Evolutionary conservation across 1,139 yeast species (phyloP).

Genomic region (Suhomyces terraborum): DNA sequence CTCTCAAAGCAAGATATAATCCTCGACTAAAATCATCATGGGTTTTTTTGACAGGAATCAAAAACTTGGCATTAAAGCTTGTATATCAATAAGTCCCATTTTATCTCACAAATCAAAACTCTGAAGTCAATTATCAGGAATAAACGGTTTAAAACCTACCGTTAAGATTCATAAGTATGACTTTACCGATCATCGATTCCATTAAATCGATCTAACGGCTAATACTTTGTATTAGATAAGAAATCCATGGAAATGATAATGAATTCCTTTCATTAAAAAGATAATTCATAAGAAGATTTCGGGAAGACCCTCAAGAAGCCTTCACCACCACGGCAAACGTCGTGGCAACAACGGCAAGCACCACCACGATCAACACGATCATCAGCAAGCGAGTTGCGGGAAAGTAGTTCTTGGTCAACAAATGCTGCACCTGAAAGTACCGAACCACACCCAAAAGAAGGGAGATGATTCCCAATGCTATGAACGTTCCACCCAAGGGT

Average conservation of each 20-base stretch:
- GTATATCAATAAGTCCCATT: too few species aligned
- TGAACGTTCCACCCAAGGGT: constrained; percentile 40
- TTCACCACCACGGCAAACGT: constrained; percentile 20
- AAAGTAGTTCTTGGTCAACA: constrained; percentile 46
- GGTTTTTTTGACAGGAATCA: too few species aligned
- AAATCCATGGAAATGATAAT: neutral
- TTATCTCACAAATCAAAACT: too few species aligned
- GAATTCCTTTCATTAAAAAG: neutral
- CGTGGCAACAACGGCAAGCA: constrained; percentile 25
- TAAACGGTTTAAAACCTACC: too few species aligned
- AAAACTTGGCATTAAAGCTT: too few species aligned
- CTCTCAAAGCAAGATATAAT: too few species aligned
- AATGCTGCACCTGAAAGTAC: constrained; percentile 44
- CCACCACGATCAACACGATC: constrained; percentile 35
- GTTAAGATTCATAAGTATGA: too few species aligned
- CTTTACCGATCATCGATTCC: too few species aligned
- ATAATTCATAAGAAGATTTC: neutral
- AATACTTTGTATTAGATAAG: too few species aligned
- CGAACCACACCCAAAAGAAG: constrained; percentile 36
- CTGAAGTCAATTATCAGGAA: too few species aligned
- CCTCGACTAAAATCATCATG: too few species aligned
- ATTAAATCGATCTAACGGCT: too few species aligned
- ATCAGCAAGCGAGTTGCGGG: constrained; percentile 42
- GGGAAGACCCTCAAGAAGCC: neutral
- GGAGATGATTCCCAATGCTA: constrained; percentile 38